Evolutionary conservation across 352 stramenopile genomes (phyloP).

Genomic region (Pythium rishiriense): DNA sequence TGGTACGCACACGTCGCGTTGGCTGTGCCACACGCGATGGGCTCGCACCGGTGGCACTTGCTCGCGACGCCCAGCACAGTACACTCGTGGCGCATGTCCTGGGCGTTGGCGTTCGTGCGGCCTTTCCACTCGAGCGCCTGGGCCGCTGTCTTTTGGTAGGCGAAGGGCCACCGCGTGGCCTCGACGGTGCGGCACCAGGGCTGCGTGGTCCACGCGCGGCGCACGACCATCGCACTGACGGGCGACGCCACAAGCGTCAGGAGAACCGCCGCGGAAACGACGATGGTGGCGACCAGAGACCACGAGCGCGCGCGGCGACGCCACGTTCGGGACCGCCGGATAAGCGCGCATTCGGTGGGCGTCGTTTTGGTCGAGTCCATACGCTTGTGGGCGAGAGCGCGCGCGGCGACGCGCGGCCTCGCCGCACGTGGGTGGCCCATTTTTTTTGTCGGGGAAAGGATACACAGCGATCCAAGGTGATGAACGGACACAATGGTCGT

Average conservation of each 20-base stretch:
- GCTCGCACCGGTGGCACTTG: constrained; percentile 94
- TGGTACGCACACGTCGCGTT: constrained; percentile 84
- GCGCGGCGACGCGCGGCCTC: too few species aligned
- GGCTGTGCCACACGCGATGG: constrained; percentile 74
- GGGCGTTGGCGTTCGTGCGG: constrained; percentile 81
- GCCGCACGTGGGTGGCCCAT: too few species aligned
- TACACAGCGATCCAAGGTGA: too few species aligned
- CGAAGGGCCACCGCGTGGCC: constrained; percentile 91
- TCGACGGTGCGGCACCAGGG: constrained; percentile 86
- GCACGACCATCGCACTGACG: constrained; percentile 56
- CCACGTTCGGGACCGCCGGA: too few species aligned
- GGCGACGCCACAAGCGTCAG: neutral
- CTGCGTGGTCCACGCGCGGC: constrained; percentile 84
- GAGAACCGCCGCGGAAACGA: constrained; percentile 4
- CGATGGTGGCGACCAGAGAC: too few species aligned
- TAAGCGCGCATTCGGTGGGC: too few species aligned
- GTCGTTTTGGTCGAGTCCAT: too few species aligned
- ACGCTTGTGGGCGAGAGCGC: too few species aligned
- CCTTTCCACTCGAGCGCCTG: constrained; percentile 89
- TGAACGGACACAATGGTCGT: too few species aligned
- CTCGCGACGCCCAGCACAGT: constrained; percentile 83
- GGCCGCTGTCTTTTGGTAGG: constrained; percentile 83
- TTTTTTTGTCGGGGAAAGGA: too few species aligned
- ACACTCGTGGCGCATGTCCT: constrained; percentile 94
- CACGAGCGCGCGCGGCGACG: too few species aligned